A percentile compares a stretch with the other conserved stretches of the same genome.
phyloP scores from a whole-genome alignment of 2,329 filamentous ascomycete species.

The Fusarium sterilihyphosum region DNA sequence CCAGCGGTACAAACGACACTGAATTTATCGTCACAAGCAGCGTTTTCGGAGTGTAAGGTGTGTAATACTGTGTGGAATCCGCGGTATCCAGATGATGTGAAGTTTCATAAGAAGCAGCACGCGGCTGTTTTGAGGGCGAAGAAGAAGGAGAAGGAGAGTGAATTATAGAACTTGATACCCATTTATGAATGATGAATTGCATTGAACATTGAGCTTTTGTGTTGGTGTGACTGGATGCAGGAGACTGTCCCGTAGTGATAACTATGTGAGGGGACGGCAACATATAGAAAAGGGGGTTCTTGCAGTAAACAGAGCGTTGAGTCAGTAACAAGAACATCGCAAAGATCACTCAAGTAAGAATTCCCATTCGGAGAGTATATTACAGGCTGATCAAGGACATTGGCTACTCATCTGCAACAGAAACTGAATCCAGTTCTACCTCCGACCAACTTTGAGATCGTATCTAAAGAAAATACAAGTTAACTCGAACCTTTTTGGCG shows the following conservation, averaged over 20 bases:
- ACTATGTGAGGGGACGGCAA: too few species aligned
- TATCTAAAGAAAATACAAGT: too few species aligned
- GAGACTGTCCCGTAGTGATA: rapidly evolving
- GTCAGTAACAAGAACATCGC: too few species aligned
- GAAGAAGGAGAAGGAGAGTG: constrained; percentile 38
- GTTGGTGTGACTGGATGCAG: background rate
- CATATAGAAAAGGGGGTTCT: too few species aligned
- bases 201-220: background rate
- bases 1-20: constrained; percentile 54
- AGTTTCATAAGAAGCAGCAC: constrained; percentile 54
- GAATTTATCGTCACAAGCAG: constrained; percentile 54
- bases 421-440: too few species aligned
- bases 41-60: constrained; percentile 55
- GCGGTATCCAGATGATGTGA: constrained; percentile 55
- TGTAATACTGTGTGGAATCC: constrained; percentile 58
- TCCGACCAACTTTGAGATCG: too few species aligned
- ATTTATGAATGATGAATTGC: constrained; percentile 26
- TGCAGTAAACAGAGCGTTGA: too few species aligned
- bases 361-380: too few species aligned
- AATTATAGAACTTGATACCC: constrained; percentile 41
- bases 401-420: too few species aligned
- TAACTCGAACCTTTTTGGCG: too few species aligned
- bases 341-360: too few species aligned
- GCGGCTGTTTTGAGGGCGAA: constrained; percentile 46
- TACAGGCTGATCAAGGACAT: too few species aligned